Percentiles rank a stretch among this genome's conserved stretches.
Conservation (phyloP, 192 early-diverging fungal species). For the Globomyces pollinis-pini region DNA sequence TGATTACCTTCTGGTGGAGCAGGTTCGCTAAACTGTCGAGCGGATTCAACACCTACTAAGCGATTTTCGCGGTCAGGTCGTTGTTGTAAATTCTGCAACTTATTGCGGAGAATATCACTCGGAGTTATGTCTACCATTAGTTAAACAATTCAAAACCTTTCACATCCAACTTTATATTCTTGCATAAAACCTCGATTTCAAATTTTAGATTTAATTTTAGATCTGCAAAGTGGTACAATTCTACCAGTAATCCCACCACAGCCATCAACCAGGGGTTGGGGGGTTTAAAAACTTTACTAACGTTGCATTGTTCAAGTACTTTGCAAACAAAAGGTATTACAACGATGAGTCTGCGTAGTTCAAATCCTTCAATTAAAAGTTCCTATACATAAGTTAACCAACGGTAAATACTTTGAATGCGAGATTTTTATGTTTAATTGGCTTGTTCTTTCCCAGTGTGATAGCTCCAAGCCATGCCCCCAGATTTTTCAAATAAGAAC, state of each 20-base stretch:
- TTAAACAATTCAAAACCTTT: slow-evolving; percentile 38
- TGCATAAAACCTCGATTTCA: slow-evolving; percentile 97
- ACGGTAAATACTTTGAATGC: slow-evolving; percentile 66
- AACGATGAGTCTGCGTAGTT: slow-evolving; percentile 77
- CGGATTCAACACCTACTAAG: too few species aligned
- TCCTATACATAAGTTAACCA: slow-evolving; percentile 43
- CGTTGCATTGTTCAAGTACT: slow-evolving; percentile 80
- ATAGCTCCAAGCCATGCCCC: slow-evolving; percentile 97
- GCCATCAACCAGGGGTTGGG: slow-evolving; percentile 99
- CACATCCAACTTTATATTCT: slow-evolving; percentile 70
- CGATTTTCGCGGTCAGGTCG: too few species aligned
- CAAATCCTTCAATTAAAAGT: slow-evolving; percentile 86
- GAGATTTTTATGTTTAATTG: slow-evolving; percentile 92
- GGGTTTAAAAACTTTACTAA: slow-evolving; percentile 82
- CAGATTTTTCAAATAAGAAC: slow-evolving; percentile 87
- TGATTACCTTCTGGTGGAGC: too few species aligned
- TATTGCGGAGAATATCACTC: slow-evolving; percentile 55
- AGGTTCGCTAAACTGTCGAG: too few species aligned
- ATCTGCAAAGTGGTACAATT: slow-evolving; percentile 88
- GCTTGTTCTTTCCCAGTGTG: slow-evolving; percentile 90
- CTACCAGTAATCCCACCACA: slow-evolving; percentile 82
- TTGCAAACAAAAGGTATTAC: slow-evolving; percentile 99
- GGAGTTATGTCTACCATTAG: slow-evolving; percentile 45
- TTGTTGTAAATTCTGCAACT: slow-evolving; percentile 23
- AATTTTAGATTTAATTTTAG: slow-evolving; percentile 94